Base-by-base conservation (phyloP, 73 alveolate species). In the Diophrys appendiculata region DNA sequence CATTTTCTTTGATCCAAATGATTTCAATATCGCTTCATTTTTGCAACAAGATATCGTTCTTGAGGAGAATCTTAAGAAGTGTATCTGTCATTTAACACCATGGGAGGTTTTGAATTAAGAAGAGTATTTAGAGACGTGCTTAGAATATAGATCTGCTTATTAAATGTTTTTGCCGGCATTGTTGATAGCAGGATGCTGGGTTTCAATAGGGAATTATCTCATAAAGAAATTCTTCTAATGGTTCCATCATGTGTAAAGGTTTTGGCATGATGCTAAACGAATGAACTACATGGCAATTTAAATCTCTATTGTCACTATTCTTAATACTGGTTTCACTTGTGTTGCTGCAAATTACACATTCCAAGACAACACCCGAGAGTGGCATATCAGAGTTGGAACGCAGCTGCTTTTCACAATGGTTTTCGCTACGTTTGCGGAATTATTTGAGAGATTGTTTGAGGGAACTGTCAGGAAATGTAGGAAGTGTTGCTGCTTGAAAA, bases 321-420 rank as follows among this genome's bases (percentile, higher is more conserved):
- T 43, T 18, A 43, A 43, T 18, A 43, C 60, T 43, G 60, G 60
- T 11, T 43, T 43, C 60, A 43, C 60, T 18, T 43, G 60, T 43
- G 60, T 43, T 11, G 5, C 60, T 11, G 60, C 60, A 11, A 43
- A 43, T 18, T 43, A 43, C 18, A 11, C 60, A 43, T 43, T 43
- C 60, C 5, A 5, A 23, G 71, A 60, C 29, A 60, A 14, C 3
- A 3, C 31, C 3, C 26, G 71, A 11, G 71, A 67, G 5, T 25
- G 75, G 75, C 31, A 67, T 28, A 3, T 67, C 52, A 67, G 31
- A 67, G 53, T 18, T 1, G 75, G 75, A 25, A 28, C 53, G 5
- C 1, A 3, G 53, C 25, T 67, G 26, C 18, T 67, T 26, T 28
- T 23, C 24, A 24, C 29, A 5, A 67, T 23, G 25, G 53, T 23